Evolutionary conservation across 2,329 filamentous ascomycete species (phyloP).

Genomic region (Trichoderma polysporum): DNA sequence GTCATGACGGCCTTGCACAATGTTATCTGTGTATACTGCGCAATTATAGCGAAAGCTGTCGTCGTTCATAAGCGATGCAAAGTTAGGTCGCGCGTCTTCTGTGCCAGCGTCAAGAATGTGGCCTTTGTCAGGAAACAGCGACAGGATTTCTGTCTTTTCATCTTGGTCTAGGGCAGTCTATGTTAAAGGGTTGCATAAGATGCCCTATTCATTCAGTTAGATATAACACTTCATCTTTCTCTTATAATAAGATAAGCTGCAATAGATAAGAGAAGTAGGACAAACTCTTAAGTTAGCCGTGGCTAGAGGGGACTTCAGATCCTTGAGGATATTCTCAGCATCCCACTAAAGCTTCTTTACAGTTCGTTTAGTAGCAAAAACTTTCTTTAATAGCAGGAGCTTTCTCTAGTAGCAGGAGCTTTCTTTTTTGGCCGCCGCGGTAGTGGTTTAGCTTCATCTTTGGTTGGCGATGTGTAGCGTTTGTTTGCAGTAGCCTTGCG

Average conservation of each 20-base stretch:
- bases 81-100: constrained; percentile 41
- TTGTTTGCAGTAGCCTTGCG: neutral
- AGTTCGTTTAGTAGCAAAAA: neutral
- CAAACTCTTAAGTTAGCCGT: constrained; percentile 40
- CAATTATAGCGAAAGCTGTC: constrained; percentile 50
- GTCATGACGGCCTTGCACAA: constrained; percentile 51
- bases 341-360: constrained; percentile 37
- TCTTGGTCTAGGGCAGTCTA: constrained; percentile 39
- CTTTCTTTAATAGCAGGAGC: too few relatives aligned
- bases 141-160: constrained; percentile 39
- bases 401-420: too few relatives aligned
- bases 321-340: constrained; percentile 37
- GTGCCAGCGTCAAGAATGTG: constrained; percentile 41
- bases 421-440: constrained; percentile 10
- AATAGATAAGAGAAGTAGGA: neutral
- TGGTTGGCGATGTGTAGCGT: neutral
- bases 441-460: neutral
- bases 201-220: constrained; percentile 29
- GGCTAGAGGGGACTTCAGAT: constrained; percentile 41
- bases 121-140: constrained; percentile 39
- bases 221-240: neutral
- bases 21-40: constrained; percentile 46
- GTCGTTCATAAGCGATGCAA: constrained; percentile 46
- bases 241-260: neutral
- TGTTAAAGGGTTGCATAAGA: constrained; percentile 40